These are phyloP conservation scores for Carallia pectinifolia DNA, from an alignment of 345 rosid species.

Conservation along the genomic window DNA sequence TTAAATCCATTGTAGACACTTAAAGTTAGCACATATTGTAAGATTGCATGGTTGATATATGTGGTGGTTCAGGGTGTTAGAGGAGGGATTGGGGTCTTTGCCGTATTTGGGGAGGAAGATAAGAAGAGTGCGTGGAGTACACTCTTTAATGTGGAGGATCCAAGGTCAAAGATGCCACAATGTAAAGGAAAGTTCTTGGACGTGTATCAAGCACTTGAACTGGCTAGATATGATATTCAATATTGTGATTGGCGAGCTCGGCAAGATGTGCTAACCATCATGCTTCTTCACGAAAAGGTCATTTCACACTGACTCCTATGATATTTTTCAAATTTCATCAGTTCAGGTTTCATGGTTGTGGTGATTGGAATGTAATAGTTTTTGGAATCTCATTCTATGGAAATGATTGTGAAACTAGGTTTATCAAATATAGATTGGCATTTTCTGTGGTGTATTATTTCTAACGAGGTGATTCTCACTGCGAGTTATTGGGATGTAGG, in stretches of 20 bases:
- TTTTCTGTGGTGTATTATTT: neutral
- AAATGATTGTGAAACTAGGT: too few species aligned
- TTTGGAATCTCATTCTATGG: neutral
- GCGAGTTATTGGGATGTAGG: conserved; percentile 40
- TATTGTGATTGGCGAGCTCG: conserved; percentile 97
- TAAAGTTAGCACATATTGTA: neutral
- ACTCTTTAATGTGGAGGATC: conserved; percentile 91
- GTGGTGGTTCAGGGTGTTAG: conserved; percentile 51
- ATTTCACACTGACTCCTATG: neutral
- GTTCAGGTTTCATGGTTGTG: neutral
- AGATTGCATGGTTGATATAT: conserved; percentile 3
- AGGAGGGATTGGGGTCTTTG: conserved; percentile 70
- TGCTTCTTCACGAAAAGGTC: conserved; percentile 97
- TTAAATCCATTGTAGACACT: neutral
- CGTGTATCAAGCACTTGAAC: conserved; percentile 84
- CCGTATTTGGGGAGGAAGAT: conserved; percentile 76
- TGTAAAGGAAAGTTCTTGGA: conserved; percentile 84
- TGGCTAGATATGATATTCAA: conserved; percentile 88
- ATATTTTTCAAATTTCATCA: neutral
- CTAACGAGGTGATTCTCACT: conserved; percentile 11
- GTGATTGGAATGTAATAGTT: neutral
- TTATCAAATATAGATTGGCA: too few species aligned
- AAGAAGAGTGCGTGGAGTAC: conserved; percentile 76
- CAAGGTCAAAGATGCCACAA: conserved; percentile 79
- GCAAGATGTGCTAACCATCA: conserved; percentile 88